Evolutionary conservation across 768 basidiomycete species (phyloP).

Genomic region (Cantharellus anzutake): DNA sequence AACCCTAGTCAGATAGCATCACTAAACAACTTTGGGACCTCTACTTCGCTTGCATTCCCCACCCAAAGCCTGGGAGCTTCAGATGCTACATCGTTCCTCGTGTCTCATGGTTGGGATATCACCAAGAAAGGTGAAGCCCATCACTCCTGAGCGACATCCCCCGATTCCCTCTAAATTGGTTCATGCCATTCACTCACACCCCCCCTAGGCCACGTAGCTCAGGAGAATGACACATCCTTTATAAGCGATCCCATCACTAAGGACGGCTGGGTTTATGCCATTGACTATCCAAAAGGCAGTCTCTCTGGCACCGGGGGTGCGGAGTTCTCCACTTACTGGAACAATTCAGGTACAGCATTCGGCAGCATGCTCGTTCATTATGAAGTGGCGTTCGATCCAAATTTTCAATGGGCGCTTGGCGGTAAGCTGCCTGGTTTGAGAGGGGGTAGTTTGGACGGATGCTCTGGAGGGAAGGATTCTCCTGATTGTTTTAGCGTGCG

Average conservation of each 20-base stretch:
- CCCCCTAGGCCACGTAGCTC: background rate
- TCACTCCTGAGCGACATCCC: background rate
- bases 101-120: background rate
- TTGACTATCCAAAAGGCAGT: background rate
- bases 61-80: background rate
- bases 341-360: constrained; percentile 30
- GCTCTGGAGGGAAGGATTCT: constrained; percentile 54
- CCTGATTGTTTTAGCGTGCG: constrained; percentile 52
- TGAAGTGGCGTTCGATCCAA: constrained; percentile 48
- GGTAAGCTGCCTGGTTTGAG: constrained; percentile 63
- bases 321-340: constrained; percentile 53
- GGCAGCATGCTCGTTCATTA: constrained; percentile 53
- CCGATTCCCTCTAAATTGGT: background rate
- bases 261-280: background rate
- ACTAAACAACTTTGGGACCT: background rate
- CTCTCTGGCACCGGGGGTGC: constrained; percentile 34
- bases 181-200: background rate
- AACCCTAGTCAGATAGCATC: background rate
- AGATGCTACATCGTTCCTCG: background rate
- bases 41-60: background rate
- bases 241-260: background rate
- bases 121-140: background rate
- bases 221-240: background rate
- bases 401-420: constrained; percentile 53
- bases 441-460: constrained; percentile 45